Base-by-base conservation (phyloP, 306 rosid genomes). In the Morella rubra region DNA sequence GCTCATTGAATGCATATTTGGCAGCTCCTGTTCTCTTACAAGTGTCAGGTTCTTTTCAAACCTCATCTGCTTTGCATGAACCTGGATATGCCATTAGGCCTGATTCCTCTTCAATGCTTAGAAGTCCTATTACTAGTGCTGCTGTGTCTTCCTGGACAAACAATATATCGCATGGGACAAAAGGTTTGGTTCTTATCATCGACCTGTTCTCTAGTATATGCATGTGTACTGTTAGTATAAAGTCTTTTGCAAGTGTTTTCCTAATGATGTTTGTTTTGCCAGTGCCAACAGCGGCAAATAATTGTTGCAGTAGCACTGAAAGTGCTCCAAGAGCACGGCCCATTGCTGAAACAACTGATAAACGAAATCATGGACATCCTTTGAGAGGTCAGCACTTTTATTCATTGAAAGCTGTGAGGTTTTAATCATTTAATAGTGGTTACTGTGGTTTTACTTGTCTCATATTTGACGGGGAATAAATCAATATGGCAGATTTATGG, bases 261-360 rank as follows among this genome's bases (percentile, higher is more conserved):
- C 47, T 61, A 42, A 3, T 79, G 37, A 51, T 58, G 8, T 74
- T 62, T 78, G 46, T 73, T 78, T 85, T 86, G 37, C 69, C 74
- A 88, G 96, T 75, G 40, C 83, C 86, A 75, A 82, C 84, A 62
- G 78, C n/a, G 68, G 72, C 50, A 64, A 91, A 91, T 85, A 90
- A 91, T 76, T 81, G 92, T 83, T 88, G 96, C 85, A 91, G 97
- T 80, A 88, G 91, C 83, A 77, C 81, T 64, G 97, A 84, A 86
- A 92, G 91, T 84, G 81, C 87, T 72, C 91, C 84, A 8, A 84
- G 77, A 84, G 82, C 89, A 60, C 76, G 44, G 41, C 62, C 85
- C 5, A 42, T 79, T 83, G 86, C 78, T 83, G 91, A 85, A 85
- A 82, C 91, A 64, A 81, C 76, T 82, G 90, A 88, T 87, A 88